Evolutionary conservation across 129 eudicot genomes (phyloP).

Genomic region (Flaveria brownii): DNA sequence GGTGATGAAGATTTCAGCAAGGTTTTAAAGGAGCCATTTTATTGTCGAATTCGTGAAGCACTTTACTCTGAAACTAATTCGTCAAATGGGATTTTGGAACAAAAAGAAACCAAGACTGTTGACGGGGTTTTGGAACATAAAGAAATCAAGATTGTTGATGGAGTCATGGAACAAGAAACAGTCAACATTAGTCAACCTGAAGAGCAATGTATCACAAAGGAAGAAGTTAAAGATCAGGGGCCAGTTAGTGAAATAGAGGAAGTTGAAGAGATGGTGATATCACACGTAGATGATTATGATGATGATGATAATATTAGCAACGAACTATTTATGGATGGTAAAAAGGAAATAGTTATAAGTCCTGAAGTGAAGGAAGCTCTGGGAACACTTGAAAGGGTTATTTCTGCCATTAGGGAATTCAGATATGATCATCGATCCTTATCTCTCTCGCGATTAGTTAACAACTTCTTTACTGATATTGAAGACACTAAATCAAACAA

Average conservation of each 20-base stretch:
- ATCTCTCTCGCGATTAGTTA: slow-evolving; percentile 21
- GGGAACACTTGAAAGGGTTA: slow-evolving; percentile 66
- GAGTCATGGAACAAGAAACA: slow-evolving; percentile 18
- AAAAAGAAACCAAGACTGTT: slow-evolving; percentile 23
- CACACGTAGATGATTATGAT: slow-evolving; percentile 10
- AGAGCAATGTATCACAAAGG: slow-evolving; percentile 26
- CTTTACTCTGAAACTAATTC: slow-evolving; percentile 41
- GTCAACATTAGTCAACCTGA: slow-evolving; percentile 18
- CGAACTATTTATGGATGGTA: slow-evolving; percentile 8
- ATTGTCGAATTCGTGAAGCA: slow-evolving; percentile 60
- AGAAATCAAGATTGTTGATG: slow-evolving; percentile 22
- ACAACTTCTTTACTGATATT: slow-evolving; percentile 22
- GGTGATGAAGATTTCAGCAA: slow-evolving; percentile 64
- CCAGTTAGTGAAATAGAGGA: slow-evolving; percentile 60
- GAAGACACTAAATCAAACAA: slow-evolving; percentile 34
- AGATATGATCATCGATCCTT: slow-evolving; percentile 33
- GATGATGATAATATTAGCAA: not conserved
- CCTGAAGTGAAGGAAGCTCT: slow-evolving; percentile 74
- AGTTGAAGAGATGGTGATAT: slow-evolving; percentile 25
- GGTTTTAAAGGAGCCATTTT: slow-evolving; percentile 66
- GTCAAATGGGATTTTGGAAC: slow-evolving; percentile 27
- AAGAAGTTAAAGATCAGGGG: slow-evolving; percentile 22
- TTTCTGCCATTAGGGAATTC: slow-evolving; percentile 54
- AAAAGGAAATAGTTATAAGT: slow-evolving; percentile 45
- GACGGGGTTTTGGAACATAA: slow-evolving; percentile 32